A percentile compares a stretch with the other conserved stretches of the same genome.
phyloP scores from a whole-genome alignment of 345 rosid genomes.

The Arabis hirsuta region DNA sequence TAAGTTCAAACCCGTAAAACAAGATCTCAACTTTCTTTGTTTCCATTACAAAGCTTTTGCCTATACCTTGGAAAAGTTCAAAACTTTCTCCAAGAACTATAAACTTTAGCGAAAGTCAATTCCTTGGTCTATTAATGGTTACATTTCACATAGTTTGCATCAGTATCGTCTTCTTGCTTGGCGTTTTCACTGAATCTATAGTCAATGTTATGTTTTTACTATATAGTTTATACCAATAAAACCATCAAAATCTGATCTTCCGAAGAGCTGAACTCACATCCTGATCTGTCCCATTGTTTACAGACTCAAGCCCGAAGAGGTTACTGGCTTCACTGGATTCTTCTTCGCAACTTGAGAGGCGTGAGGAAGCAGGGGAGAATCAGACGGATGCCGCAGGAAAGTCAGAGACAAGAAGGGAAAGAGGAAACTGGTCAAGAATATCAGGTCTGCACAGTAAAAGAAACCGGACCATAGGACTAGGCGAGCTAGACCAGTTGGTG shows the following conservation, averaged over 20 bases:
- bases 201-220: too few species aligned
- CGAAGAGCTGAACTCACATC: not conserved
- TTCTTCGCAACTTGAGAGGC: conserved; percentile 42
- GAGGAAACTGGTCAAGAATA: conserved; percentile 46
- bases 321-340: conserved; percentile 44
- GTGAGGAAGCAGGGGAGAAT: conserved; percentile 43
- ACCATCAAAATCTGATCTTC: conserved; percentile 2
- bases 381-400: conserved; percentile 43
- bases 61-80: not conserved
- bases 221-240: not conserved
- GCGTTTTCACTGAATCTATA: not conserved
- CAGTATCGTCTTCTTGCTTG: not conserved
- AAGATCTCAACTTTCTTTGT: conserved; percentile 16
- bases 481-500: conserved; percentile 66
- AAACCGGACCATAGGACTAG: conserved; percentile 70
- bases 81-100: not conserved
- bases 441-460: conserved; percentile 63
- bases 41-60: not conserved
- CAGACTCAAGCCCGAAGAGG: conserved; percentile 52
- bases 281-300: not conserved
- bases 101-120: not conserved
- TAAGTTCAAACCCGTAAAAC: not conserved
- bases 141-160: conserved; percentile 2
- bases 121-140: not conserved
- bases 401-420: conserved; percentile 48